Evolutionary conservation across 768 basidiomycete genomes (phyloP), one percentile per base, ranked within the genome.

Genomic region (Gautieria morchelliformis): DNA sequence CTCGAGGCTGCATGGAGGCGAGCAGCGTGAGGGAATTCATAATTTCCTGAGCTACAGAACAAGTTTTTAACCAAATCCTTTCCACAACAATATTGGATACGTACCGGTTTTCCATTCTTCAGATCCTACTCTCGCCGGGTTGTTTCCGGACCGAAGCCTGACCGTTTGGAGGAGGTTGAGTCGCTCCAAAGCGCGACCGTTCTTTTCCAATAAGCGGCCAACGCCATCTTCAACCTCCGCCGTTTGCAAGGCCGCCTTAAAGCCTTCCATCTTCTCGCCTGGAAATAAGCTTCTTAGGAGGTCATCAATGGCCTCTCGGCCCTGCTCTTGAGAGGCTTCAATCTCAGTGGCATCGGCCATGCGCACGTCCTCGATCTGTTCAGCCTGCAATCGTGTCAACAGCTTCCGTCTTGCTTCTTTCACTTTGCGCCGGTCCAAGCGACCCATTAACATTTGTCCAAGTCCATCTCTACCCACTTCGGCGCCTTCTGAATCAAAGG

Each of bases 51-150:
- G 89, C 90, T 91, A 65, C 40, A 45, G 52, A 35, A 40, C 37
- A 22, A 4, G 11, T 35, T 22, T 59, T 37, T 37, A 9, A 37
- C 35, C 14, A 58, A 58, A 14, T n/a, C 33, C 19, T 41, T 60
- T 42, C 22, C 46, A 47, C 51, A 35, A 35, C 56, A 37, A 37
- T 14, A 9, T 14, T 37, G 8, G 14, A 44, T 27, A 68, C 84
- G 62, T 65, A 90, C 89, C 90, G 59, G 79, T 80, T 62, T 88
- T 83, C 85, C 85, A 89, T 67, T 93, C 89, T 68, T 90, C 89
- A 11, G 86, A 85, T 35, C 77, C 85, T 65, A 82, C 78, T 65
- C 82, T 77, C 1, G 58, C 55, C 35, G 45, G 20, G 22, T 8
- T 20, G 30, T 48, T 47, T 56, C 42, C 75, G 11, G 70, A 68